These are phyloP conservation scores for Abrus pulchellus DNA, from an alignment of 306 rosid species.

Conservation along the genomic window DNA sequence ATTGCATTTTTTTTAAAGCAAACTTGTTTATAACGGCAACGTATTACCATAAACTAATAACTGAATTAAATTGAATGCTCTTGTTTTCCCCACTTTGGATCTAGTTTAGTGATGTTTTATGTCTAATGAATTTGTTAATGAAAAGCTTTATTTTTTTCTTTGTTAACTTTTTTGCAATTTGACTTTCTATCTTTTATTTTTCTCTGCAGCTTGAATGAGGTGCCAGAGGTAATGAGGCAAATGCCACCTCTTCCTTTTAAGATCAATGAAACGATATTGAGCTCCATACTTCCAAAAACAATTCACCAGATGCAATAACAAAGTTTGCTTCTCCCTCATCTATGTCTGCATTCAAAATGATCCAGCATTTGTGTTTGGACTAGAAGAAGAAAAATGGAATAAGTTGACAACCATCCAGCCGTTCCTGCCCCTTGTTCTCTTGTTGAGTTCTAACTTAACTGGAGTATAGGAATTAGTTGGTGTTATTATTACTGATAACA, in stretches of 20 bases:
- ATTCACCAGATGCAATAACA: slow-evolving; percentile 59
- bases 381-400: slow-evolving; percentile 9
- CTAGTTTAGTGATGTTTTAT: background rate
- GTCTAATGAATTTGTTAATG: background rate
- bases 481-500: background rate
- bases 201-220: slow-evolving; percentile 55
- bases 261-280: slow-evolving; percentile 68
- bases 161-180: slow-evolving; percentile 2
- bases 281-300: slow-evolving; percentile 59
- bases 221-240: slow-evolving; percentile 71
- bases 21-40: background rate
- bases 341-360: background rate
- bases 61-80: background rate
- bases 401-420: background rate
- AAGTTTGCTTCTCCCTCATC: slow-evolving; percentile 9
- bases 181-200: background rate
- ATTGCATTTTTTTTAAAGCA: background rate
- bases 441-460: slow-evolving; percentile 44
- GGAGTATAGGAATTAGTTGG: slow-evolving; percentile 39
- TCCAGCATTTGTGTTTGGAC: background rate
- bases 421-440: background rate
- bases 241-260: slow-evolving; percentile 77
- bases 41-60: background rate
- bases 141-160: background rate
- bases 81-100: background rate